phyloP scores from a whole-genome alignment of 805 yeast species.

The Jamesozyma gamospora region DNA sequence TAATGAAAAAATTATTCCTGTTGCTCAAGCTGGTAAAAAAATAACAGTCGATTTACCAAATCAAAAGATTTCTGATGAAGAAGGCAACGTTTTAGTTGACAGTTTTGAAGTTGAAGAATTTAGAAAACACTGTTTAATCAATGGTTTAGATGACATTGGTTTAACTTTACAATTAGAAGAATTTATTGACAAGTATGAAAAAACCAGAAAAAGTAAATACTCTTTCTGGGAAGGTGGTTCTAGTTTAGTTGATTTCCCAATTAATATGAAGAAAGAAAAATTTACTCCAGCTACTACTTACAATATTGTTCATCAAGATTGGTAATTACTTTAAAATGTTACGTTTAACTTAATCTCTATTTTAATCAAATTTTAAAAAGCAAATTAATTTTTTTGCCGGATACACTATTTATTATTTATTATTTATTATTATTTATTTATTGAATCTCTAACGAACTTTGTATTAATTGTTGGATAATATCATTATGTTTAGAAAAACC shows the following conservation, averaged over 20 bases:
- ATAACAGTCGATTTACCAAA: slow-evolving; percentile 78
- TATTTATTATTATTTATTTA: not conserved
- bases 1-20: slow-evolving; percentile 59
- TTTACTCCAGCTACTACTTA: slow-evolving; percentile 5
- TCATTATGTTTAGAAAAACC: too few relatives aligned
- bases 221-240: slow-evolving; percentile 93
- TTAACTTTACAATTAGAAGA: slow-evolving; percentile 85
- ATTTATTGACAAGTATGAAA: slow-evolving; percentile 65
- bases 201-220: slow-evolving; percentile 62
- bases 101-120: slow-evolving; percentile 82
- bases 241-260: slow-evolving; percentile 36
- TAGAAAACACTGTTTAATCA: slow-evolving; percentile 88
- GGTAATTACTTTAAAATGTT: slow-evolving; percentile 4
- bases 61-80: slow-evolving; percentile 61
- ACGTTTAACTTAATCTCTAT: too few relatives aligned
- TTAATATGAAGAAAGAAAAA: slow-evolving; percentile 2
- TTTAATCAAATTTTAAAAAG: too few relatives aligned
- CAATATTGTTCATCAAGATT: slow-evolving; percentile 10
- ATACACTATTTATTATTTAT: not conserved
- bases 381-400: too few relatives aligned
- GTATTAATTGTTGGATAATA: too few relatives aligned
- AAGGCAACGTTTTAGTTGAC: slow-evolving; percentile 67
- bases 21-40: slow-evolving; percentile 60
- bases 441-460: too few relatives aligned
- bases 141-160: slow-evolving; percentile 96